Percentiles rank a stretch among this genome's conserved stretches.
Conservation (phyloP, 1,284 basidiomycete species). For the Veloporphyrellus conicus region DNA sequence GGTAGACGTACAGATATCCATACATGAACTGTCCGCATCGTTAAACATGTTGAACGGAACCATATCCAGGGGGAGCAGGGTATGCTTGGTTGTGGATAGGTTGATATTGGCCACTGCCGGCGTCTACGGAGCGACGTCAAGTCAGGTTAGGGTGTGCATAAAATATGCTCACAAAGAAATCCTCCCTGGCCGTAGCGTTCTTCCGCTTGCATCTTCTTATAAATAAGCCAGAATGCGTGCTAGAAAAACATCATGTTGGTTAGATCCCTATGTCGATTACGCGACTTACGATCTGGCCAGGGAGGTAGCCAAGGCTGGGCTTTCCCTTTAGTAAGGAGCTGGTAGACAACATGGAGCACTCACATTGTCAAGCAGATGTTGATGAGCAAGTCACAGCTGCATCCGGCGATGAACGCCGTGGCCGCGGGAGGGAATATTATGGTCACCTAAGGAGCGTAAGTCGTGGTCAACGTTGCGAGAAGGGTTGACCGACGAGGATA, state of each 20-base stretch:
- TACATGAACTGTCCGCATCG: neutral
- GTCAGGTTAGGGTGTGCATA: neutral
- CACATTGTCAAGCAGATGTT: constrained; percentile 69
- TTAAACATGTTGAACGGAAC: constrained; percentile 19
- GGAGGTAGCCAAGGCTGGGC: constrained; percentile 67
- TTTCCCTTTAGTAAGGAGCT: constrained; percentile 4
- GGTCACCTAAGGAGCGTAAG: constrained; percentile 51
- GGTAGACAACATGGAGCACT: constrained; percentile 21
- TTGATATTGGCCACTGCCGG: constrained; percentile 29
- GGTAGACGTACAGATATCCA: neutral
- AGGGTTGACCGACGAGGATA: constrained; percentile 34
- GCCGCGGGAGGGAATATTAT: constrained; percentile 64
- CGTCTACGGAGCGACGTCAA: constrained; percentile 17
- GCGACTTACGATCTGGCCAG: constrained; percentile 57
- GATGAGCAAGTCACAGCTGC: constrained; percentile 67
- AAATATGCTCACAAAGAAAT: constrained; percentile 50
- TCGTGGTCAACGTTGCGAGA: neutral
- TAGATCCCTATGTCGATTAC: neutral
- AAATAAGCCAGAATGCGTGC: constrained; percentile 68
- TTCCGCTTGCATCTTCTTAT: constrained; percentile 75
- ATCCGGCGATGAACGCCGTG: constrained; percentile 66
- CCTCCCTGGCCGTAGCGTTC: constrained; percentile 68
- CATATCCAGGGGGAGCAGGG: constrained; percentile 23
- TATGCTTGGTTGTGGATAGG: constrained; percentile 19
- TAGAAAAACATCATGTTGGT: constrained; percentile 10